phyloP scores from a whole-genome alignment of 108 stramenopile genomes.

The Skeletonema menzelii region DNA sequence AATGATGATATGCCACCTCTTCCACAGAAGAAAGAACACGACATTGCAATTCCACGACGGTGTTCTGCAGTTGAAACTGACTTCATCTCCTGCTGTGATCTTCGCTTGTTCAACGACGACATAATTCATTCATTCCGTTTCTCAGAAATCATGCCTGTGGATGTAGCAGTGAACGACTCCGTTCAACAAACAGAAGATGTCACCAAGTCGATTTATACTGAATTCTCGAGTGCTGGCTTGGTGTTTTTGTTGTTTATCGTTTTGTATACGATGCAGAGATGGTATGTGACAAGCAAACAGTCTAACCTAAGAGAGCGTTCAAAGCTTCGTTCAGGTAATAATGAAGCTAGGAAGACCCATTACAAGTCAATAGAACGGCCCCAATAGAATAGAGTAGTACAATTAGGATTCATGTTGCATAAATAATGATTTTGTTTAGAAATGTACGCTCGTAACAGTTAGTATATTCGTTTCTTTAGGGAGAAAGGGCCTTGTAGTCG shows the following conservation, averaged over 20 bases:
- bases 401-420: not conserved
- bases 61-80: constrained; percentile 23
- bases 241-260: not conserved
- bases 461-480: not conserved
- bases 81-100: constrained; percentile 23
- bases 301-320: not conserved
- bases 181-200: not conserved
- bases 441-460: too few species aligned
- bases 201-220: not conserved
- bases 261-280: not conserved
- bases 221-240: not conserved
- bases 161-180: not conserved
- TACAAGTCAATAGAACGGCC: not conserved
- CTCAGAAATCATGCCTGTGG: not conserved
- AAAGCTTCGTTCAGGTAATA: not conserved
- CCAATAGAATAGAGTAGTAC: not conserved
- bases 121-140: constrained; percentile 15
- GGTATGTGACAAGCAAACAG: not conserved
- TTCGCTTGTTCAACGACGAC: constrained; percentile 24
- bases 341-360: not conserved
- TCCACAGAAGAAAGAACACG: not conserved
- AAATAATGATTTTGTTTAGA: too few species aligned
- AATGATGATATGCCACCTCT: not conserved
- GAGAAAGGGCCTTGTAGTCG: not conserved
- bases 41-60: not conserved